These are phyloP conservation scores for Casuarina glauca DNA, from an alignment of 306 rosid genomes.

Conservation along the genomic window DNA sequence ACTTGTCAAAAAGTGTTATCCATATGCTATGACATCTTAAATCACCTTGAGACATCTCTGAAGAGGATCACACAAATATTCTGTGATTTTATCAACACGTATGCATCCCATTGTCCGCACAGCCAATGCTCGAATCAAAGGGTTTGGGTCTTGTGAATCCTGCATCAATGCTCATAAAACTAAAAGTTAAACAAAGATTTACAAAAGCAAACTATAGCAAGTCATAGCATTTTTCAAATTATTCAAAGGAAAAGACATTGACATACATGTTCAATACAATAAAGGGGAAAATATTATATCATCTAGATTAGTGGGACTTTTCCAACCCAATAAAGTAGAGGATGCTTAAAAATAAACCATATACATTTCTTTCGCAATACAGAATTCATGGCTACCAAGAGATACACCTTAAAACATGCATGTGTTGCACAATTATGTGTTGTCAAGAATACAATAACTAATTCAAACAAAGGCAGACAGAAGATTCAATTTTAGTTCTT, in stretches of 20 bases:
- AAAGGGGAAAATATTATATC: not conserved
- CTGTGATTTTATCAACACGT: slow-evolving; percentile 97
- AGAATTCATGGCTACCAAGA: not conserved
- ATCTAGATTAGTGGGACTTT: not conserved
- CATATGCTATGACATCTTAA: too few species aligned
- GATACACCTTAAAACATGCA: not conserved
- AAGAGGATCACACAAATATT: slow-evolving; percentile 97
- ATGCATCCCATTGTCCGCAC: slow-evolving; percentile 99
- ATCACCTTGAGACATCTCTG: slow-evolving; percentile 96
- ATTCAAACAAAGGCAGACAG: not conserved
- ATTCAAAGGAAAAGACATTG: not conserved
- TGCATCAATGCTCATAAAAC: slow-evolving; percentile 34
- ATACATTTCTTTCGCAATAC: not conserved
- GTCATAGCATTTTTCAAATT: not conserved
- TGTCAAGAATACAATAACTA: not conserved
- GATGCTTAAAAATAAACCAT: not conserved
- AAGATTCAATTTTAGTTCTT: slow-evolving; percentile 28
- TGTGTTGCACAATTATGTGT: not conserved
- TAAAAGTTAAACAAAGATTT: slow-evolving; percentile 1
- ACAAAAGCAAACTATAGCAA: slow-evolving; percentile 8
- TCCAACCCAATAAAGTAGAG: not conserved
- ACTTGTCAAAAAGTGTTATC: slow-evolving; percentile 5
- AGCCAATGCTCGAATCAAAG: slow-evolving; percentile 94
- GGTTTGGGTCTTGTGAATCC: slow-evolving; percentile 99
- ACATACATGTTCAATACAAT: not conserved